phyloP scores from a whole-genome alignment of 2,329 filamentous ascomycete genomes.

The Alternaria rosae region DNA sequence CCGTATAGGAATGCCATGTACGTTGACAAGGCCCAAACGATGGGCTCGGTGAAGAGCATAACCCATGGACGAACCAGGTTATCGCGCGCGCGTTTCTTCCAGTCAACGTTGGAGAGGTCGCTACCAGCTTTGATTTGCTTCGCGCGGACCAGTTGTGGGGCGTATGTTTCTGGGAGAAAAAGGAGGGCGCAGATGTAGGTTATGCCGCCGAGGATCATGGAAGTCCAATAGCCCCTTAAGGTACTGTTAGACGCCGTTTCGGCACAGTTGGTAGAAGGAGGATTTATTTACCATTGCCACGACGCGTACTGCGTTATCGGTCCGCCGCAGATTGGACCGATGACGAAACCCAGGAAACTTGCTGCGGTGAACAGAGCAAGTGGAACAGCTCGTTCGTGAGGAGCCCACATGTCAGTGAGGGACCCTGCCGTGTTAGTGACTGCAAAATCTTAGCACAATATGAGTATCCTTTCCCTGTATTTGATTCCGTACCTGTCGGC shows the following conservation, averaged over 20 bases:
- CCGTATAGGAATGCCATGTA: constrained; percentile 51
- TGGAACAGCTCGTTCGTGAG: not conserved
- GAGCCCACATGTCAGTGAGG: not conserved
- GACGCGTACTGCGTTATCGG: not conserved
- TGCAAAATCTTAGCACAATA: not conserved
- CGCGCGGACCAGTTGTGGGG: constrained; percentile 68
- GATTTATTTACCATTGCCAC: not conserved
- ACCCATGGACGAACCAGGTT: constrained; percentile 36
- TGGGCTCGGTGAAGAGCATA: constrained; percentile 32
- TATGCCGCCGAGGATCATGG: constrained; percentile 57
- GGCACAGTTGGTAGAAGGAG: not conserved
- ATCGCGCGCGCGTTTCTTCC: not conserved
- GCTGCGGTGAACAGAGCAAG: constrained; percentile 50
- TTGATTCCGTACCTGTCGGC: not conserved
- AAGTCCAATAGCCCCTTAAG: not conserved
- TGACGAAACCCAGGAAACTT: constrained; percentile 57
- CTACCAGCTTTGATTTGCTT: constrained; percentile 58
- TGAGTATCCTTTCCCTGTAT: not conserved
- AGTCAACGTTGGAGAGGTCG: constrained; percentile 5
- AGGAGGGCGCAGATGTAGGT: constrained; percentile 40
- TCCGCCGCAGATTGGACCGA: constrained; percentile 53
- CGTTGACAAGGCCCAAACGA: constrained; percentile 25
- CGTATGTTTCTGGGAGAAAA: constrained; percentile 66
- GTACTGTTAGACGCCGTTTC: constrained; percentile 50
- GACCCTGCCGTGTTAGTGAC: constrained; percentile 38